A percentile compares a stretch with the other conserved stretches of the same genome.
Conservation (phyloP, 2,329 filamentous ascomycete genomes). For the Alternaria brassicae region DNA sequence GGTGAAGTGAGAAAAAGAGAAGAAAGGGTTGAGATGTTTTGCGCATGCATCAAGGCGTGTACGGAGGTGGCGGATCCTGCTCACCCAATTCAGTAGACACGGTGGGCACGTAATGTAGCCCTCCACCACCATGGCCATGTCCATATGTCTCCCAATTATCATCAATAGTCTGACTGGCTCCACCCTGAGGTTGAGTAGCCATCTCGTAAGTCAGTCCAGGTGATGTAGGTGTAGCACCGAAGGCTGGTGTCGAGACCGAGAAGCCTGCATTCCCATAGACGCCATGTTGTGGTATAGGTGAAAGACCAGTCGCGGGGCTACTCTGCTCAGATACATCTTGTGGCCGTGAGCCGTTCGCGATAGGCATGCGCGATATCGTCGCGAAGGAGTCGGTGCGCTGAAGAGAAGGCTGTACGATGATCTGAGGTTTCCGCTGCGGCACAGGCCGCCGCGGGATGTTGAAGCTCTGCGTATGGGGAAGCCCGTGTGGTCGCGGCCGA, state of each 20-base stretch:
- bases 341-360: slow-evolving; percentile 42
- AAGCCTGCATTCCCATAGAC: slow-evolving; percentile 37
- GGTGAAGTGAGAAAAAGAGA: neutral
- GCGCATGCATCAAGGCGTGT: slow-evolving; percentile 5
- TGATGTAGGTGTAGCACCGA: slow-evolving; percentile 32
- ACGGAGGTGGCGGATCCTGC: slow-evolving; percentile 30
- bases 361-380: slow-evolving; percentile 45
- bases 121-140: slow-evolving; percentile 1
- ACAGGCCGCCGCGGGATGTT: slow-evolving; percentile 39
- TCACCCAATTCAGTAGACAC: slow-evolving; percentile 34
- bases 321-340: slow-evolving; percentile 17
- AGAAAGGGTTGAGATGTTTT: too few species aligned
- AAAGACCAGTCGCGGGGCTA: slow-evolving; percentile 13
- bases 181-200: slow-evolving; percentile 10
- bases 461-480: slow-evolving; percentile 33
- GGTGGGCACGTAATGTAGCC: slow-evolving; percentile 23
- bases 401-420: slow-evolving; percentile 39
- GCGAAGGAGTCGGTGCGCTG: slow-evolving; percentile 44
- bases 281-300: slow-evolving; percentile 23
- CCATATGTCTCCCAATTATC: slow-evolving; percentile 41
- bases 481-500: slow-evolving; percentile 24
- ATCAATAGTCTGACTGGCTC: slow-evolving; percentile 27
- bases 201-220: slow-evolving; percentile 25
- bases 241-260: slow-evolving; percentile 38
- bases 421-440: slow-evolving; percentile 31